A percentile compares a stretch with the other conserved stretches of the same genome.
phyloP scores from a whole-genome alignment of 1,284 basidiomycete species.

The Ceratobasidium sp. region DNA sequence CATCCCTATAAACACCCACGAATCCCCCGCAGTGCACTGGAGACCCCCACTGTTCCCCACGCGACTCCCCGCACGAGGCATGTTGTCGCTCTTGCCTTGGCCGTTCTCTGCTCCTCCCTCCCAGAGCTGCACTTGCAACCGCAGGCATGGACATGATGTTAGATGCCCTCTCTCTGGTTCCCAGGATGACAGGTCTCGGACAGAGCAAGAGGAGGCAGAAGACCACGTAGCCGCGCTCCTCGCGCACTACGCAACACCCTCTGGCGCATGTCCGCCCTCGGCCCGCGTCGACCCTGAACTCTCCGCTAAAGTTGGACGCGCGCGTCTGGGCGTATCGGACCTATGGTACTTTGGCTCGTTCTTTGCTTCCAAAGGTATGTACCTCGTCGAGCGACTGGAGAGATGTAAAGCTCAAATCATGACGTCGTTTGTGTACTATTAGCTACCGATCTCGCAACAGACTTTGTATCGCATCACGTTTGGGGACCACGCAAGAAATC shows the following conservation, averaged over 20 bases:
- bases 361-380: slow-evolving; percentile 74
- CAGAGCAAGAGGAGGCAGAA: slow-evolving; percentile 4
- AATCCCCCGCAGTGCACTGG: background rate
- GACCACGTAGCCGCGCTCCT: slow-evolving; percentile 59
- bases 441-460: slow-evolving; percentile 78
- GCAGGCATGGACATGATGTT: slow-evolving; percentile 10
- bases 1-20: background rate
- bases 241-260: slow-evolving; percentile 72
- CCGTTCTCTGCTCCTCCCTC: slow-evolving; percentile 21
- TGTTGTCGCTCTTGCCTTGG: slow-evolving; percentile 35
- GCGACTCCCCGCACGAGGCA: background rate
- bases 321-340: slow-evolving; percentile 72
- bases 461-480: slow-evolving; percentile 78
- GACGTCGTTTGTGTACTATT: slow-evolving; percentile 29
- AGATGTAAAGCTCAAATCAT: slow-evolving; percentile 1
- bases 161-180: slow-evolving; percentile 1
- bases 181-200: too few species aligned
- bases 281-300: slow-evolving; percentile 75
- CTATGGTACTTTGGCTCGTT: slow-evolving; percentile 77
- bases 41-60: background rate
- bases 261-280: slow-evolving; percentile 73
- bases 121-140: slow-evolving; percentile 2
- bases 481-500: slow-evolving; percentile 86
- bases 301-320: slow-evolving; percentile 63
- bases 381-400: background rate